These are phyloP conservation scores for Diospyros lotus DNA, from an alignment of 148 eudicot species.

Conservation along the genomic window DNA sequence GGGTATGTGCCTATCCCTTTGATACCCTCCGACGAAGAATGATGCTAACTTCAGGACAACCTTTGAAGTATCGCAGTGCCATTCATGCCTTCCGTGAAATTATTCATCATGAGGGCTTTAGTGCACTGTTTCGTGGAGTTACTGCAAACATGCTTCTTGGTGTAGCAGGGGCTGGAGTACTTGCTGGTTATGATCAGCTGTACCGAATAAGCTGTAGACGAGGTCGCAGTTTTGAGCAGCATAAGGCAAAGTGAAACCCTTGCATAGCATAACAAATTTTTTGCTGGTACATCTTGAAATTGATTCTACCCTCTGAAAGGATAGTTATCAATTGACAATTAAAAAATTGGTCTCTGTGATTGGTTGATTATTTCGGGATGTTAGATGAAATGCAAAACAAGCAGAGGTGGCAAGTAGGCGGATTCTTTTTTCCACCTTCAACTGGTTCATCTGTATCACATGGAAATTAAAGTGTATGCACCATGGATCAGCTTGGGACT, in stretches of 20 bases:
- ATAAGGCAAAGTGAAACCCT: slow-evolving; percentile 23
- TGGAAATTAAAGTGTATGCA: neutral
- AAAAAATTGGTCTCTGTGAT: neutral
- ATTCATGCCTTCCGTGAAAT: slow-evolving; percentile 73
- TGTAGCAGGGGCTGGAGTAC: slow-evolving; percentile 93
- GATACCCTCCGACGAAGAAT: slow-evolving; percentile 85
- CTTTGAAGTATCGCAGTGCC: slow-evolving; percentile 55
- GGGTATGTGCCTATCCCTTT: slow-evolving; percentile 88
- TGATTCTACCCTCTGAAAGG: neutral
- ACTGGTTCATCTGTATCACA: neutral
- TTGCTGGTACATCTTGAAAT: neutral
- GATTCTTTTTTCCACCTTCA: neutral
- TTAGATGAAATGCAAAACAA: neutral
- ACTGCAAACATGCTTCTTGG: slow-evolving; percentile 86
- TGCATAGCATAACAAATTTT: neutral
- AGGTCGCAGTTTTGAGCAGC: slow-evolving; percentile 33
- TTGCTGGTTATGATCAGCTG: slow-evolving; percentile 88
- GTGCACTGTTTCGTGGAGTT: slow-evolving; percentile 76
- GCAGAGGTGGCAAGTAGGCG: neutral
- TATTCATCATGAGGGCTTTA: slow-evolving; percentile 58
- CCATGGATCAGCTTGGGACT: neutral
- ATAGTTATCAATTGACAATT: neutral
- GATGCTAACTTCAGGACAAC: slow-evolving; percentile 94
- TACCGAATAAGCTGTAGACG: slow-evolving; percentile 47
- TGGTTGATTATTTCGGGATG: neutral